Conservation (phyloP, 2,329 filamentous ascomycete species). For the Aspergillus novofumigatus region DNA sequence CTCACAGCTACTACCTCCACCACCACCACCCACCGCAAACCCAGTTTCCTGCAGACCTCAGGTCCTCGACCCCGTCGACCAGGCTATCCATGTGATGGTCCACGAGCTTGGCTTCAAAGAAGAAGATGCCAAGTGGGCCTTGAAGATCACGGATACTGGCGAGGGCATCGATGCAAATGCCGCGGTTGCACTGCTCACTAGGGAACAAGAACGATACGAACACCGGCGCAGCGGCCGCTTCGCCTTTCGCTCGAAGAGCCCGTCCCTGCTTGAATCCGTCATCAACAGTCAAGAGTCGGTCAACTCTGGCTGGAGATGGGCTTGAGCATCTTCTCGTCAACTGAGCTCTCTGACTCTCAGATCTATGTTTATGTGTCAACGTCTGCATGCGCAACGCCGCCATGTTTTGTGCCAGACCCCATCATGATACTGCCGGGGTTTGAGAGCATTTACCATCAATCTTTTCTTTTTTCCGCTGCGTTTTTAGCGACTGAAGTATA, state of each 20-base stretch:
- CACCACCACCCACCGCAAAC: conserved; percentile 7
- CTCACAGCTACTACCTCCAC: conserved; percentile 9
- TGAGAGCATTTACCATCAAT: background rate
- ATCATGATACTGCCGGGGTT: background rate
- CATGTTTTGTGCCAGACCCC: background rate
- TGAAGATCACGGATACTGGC: conserved; percentile 57
- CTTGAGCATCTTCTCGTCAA: conserved; percentile 17
- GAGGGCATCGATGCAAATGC: conserved; percentile 55
- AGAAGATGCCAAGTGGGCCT: conserved; percentile 53
- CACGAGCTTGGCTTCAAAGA: conserved; percentile 55
- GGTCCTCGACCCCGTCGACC: conserved; percentile 52
- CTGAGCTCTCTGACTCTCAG: background rate
- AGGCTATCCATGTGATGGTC: conserved; percentile 54
- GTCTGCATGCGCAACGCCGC: background rate
- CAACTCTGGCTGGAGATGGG: conserved; percentile 38
- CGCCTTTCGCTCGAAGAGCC: conserved; percentile 11
- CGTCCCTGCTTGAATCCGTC: conserved; percentile 20
- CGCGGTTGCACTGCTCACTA: conserved; percentile 53
- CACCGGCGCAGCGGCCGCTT: conserved; percentile 13
- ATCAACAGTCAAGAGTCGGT: conserved; percentile 22
- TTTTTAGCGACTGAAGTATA: background rate
- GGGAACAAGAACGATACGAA: conserved; percentile 30
- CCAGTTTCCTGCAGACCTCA: conserved; percentile 12
- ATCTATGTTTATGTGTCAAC: background rate
- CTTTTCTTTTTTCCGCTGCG: background rate